These are phyloP conservation scores for Hanseniaspora mollemarum DNA, from an alignment of 805 yeast genomes.

Conservation along the genomic window DNA sequence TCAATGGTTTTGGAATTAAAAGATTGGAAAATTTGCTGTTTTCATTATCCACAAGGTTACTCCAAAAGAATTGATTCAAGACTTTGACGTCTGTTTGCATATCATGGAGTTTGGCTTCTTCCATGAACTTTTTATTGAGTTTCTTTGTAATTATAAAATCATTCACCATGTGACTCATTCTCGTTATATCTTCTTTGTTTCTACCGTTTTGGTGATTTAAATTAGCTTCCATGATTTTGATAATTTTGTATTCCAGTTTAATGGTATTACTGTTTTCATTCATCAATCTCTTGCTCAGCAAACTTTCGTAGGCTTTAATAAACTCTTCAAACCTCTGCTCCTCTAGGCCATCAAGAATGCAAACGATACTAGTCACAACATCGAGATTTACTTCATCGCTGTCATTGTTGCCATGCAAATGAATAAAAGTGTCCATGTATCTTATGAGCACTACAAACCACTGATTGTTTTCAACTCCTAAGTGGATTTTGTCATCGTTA, in stretches of 20 bases:
- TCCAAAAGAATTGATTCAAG: conserved; percentile 54
- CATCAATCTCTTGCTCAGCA: conserved; percentile 6
- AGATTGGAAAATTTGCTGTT: conserved; percentile 3
- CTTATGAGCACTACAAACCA: conserved; percentile 5
- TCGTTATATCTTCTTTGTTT: conserved; percentile 28
- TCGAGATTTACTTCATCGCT: background rate
- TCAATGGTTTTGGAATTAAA: conserved; percentile 28
- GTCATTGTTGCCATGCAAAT: no score
- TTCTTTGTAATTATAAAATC: conserved; percentile 57
- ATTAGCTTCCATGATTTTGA: conserved; percentile 7
- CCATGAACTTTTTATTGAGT: conserved; percentile 33
- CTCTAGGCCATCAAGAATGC: conserved; percentile 1
- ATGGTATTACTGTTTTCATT: background rate
- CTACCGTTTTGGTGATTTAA: conserved; percentile 4
- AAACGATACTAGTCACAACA: background rate
- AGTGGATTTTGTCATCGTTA: background rate
- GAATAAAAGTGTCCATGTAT: conserved; percentile 2
- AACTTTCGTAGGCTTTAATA: background rate
- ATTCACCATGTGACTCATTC: conserved; percentile 75
- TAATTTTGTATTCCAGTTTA: background rate
- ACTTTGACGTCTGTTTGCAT: conserved; percentile 41
- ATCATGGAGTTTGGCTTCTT: conserved; percentile 18
- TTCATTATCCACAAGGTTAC: conserved; percentile 20
- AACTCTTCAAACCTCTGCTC: conserved; percentile 5
- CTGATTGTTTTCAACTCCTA: conserved; percentile 5